A percentile compares a stretch with the other conserved stretches of the same genome.
Conservation (phyloP, 805 yeast species). For the Lachancea meyersii region DNA sequence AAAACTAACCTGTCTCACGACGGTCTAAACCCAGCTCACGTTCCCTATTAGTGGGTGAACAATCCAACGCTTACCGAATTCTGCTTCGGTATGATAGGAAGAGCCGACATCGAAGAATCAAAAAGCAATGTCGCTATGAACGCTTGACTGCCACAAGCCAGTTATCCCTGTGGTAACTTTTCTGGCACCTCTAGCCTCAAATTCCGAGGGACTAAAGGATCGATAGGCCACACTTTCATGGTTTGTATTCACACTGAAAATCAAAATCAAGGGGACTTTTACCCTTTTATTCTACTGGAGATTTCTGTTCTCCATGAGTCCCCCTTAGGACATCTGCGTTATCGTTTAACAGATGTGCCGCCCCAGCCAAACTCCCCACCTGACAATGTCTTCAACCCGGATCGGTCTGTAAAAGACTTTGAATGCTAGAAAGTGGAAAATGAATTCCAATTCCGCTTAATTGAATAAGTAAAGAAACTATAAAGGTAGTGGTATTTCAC, state of each 20-base stretch:
- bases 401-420: slow-evolving; percentile 29
- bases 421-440: slow-evolving; percentile 34
- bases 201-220: slow-evolving; percentile 41
- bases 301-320: slow-evolving; percentile 44
- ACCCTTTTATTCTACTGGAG: slow-evolving; percentile 44
- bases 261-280: slow-evolving; percentile 42
- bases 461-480: slow-evolving; percentile 35
- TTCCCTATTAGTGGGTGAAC: slow-evolving; percentile 44
- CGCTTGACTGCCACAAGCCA: slow-evolving; percentile 47
- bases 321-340: slow-evolving; percentile 43
- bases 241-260: slow-evolving; percentile 43
- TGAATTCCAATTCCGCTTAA: slow-evolving; percentile 37
- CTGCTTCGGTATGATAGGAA: slow-evolving; percentile 47
- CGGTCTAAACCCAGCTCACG: slow-evolving; percentile 41
- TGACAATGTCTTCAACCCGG: slow-evolving; percentile 38
- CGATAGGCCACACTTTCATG: slow-evolving; percentile 47
- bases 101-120: slow-evolving; percentile 46
- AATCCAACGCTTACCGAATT: slow-evolving; percentile 42
- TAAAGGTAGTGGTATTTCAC: slow-evolving; percentile 41
- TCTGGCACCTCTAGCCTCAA: slow-evolving; percentile 43
- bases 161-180: slow-evolving; percentile 40
- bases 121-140: slow-evolving; percentile 44
- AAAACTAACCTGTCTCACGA: slow-evolving; percentile 43
- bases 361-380: slow-evolving; percentile 44
- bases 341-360: slow-evolving; percentile 44